Conservation (phyloP, 345 rosid species). For the Corymbia maculata region DNA sequence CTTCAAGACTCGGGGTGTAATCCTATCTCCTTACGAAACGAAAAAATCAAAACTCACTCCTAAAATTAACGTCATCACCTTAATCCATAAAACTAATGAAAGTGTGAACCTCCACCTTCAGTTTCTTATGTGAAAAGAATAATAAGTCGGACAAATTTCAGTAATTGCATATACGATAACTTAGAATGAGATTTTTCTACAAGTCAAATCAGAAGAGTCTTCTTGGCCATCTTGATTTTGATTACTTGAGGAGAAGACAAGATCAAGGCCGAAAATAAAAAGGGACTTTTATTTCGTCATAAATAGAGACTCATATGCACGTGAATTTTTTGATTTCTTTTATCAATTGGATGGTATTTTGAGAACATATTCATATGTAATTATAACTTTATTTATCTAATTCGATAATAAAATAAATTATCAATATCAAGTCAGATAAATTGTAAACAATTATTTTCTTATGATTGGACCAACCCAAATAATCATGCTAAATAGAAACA, state of each 20-base stretch:
- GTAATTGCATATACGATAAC: neutral
- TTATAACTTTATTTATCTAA: neutral
- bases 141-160: no score
- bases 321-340: neutral
- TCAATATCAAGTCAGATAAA: accelerated
- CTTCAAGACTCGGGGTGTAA: no score
- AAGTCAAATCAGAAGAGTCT: neutral
- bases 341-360: accelerated
- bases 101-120: no score
- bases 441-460: neutral
- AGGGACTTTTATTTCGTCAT: neutral
- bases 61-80: no score
- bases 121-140: no score
- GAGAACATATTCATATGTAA: accelerated
- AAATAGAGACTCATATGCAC: neutral
- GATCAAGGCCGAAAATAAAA: neutral
- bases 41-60: no score
- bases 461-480: accelerated
- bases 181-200: neutral
- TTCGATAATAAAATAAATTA: neutral
- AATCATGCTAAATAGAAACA: neutral
- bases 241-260: neutral
- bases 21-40: no score
- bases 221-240: neutral
- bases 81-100: no score